Evolutionary conservation across 2,329 filamentous ascomycete genomes (phyloP), one percentile per base, ranked within the genome.

Genomic region (Coniochaeta pulveracea): DNA sequence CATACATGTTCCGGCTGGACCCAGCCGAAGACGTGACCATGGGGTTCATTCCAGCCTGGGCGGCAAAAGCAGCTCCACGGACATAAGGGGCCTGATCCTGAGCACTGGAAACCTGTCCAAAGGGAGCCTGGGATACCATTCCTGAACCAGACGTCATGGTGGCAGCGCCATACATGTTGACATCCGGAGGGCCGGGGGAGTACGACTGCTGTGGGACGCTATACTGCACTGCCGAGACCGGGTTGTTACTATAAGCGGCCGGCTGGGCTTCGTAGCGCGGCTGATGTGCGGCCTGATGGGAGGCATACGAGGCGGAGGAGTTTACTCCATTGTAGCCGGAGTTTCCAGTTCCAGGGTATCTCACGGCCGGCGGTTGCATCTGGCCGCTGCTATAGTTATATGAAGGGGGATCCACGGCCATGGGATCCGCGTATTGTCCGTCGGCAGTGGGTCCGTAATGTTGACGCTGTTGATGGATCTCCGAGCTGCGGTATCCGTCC

Each of bases 401-500:
- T 15, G 34, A 26, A 3, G 34, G 34, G 9, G 27, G 21, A 21
- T 36, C 34, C 15, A 36, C 9, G n/a, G 14, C 18, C 34, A 36
- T 36, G 23, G 34, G 22, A 36, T 36, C 34, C 10, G 22, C 23
- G 17, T 35, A 35, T 21, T 25, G 26, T 15, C 31, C 34, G 22
- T 19, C 21, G 11, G 34, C 29, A 11, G 34, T 25, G 15, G 34
- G 34, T 22, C 34, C 34, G 24, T 36, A 33, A 15, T 26, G 23
- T 19, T 44, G 40, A 27, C 40, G 39, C 22, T 39, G 40, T 26
- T 43, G 39, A 34, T 34, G 34, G 24, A 43, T 45, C 30, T 46
- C 47, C 46, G 46, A 49, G 12, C 42, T 33, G 40, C 37, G 43
- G 43, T 47, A 49, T 33, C 46, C 42, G 33, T 39, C 40, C n/a